phyloP scores from a whole-genome alignment of 495 filamentous ascomycete species.

The Penicillium desertorum region DNA sequence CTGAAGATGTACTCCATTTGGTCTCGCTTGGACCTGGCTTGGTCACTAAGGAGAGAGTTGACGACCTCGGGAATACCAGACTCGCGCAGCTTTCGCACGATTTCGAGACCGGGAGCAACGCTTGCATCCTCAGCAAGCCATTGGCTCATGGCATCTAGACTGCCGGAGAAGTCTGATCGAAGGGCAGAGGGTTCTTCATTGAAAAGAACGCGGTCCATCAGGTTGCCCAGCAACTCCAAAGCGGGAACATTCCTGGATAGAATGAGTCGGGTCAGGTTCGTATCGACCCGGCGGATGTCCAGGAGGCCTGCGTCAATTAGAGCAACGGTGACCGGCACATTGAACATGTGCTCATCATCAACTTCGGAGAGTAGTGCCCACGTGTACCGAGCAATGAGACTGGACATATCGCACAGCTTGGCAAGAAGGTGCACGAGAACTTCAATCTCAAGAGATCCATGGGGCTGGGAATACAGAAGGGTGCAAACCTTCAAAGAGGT shows the following conservation, averaged over 20 bases:
- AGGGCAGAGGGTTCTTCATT: constrained; percentile 73
- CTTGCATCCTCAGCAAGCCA: constrained; percentile 76
- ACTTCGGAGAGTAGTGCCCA: constrained; percentile 61
- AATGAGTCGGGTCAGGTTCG: constrained; percentile 69
- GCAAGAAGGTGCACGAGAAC: constrained; percentile 78
- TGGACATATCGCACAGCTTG: constrained; percentile 75
- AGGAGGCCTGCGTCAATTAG: constrained; percentile 72
- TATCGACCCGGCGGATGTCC: constrained; percentile 78
- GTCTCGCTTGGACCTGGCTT: constrained; percentile 58
- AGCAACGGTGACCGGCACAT: constrained; percentile 70
- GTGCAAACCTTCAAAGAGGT: constrained; percentile 71
- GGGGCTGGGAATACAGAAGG: constrained; percentile 60
- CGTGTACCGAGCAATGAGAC: constrained; percentile 70
- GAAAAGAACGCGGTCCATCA: constrained; percentile 75
- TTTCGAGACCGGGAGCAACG: constrained; percentile 59
- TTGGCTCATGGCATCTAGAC: constrained; percentile 73
- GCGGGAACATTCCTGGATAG: constrained; percentile 63
- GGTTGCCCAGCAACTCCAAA: constrained; percentile 68
- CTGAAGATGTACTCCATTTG: constrained; percentile 93
- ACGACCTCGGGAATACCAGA: constrained; percentile 56
- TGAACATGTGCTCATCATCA: constrained; percentile 74
- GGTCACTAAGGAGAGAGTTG: constrained; percentile 48
- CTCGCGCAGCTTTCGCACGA: constrained; percentile 70
- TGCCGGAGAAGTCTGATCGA: constrained; percentile 82
- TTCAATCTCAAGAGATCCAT: constrained; percentile 70